Evolutionary conservation across 257 asterid genomes (phyloP).

Genomic region (Plantago ovata): DNA sequence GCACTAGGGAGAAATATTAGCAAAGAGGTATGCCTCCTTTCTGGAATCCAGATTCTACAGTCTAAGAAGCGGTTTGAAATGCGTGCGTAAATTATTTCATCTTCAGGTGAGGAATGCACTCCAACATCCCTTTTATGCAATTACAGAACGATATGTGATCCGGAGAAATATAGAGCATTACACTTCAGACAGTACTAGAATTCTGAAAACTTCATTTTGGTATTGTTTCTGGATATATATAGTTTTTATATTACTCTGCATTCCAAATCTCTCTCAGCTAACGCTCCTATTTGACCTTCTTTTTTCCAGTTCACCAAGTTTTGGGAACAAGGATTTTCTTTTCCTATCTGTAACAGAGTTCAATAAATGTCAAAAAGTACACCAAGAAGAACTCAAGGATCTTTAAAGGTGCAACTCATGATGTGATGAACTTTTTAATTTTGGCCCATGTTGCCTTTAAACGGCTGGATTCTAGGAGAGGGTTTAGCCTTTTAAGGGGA

Average conservation of each 20-base stretch:
- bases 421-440: too few species aligned
- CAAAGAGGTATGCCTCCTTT: background rate
- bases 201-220: constrained; percentile 74
- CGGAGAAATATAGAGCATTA: constrained; percentile 61
- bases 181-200: constrained; percentile 42
- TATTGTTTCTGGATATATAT: constrained; percentile 25
- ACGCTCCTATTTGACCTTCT: too few species aligned
- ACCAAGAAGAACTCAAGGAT: constrained; percentile 61
- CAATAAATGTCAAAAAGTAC: constrained; percentile 61
- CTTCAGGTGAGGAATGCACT: constrained; percentile 1
- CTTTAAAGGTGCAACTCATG: constrained; percentile 83
- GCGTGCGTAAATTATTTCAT: background rate
- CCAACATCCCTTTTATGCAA: constrained; percentile 30
- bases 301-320: constrained; percentile 59
- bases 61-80: background rate
- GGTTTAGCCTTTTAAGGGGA: too few species aligned
- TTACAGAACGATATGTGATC: constrained; percentile 50
- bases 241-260: too few species aligned
- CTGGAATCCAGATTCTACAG: too few species aligned
- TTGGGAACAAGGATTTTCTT: constrained; percentile 62
- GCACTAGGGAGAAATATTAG: background rate
- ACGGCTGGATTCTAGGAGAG: too few species aligned
- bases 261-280: too few species aligned
- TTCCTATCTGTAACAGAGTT: constrained; percentile 66
- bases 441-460: too few species aligned